Conservation (phyloP, 139 green algal genomes). For the Eudorina sp. region DNA sequence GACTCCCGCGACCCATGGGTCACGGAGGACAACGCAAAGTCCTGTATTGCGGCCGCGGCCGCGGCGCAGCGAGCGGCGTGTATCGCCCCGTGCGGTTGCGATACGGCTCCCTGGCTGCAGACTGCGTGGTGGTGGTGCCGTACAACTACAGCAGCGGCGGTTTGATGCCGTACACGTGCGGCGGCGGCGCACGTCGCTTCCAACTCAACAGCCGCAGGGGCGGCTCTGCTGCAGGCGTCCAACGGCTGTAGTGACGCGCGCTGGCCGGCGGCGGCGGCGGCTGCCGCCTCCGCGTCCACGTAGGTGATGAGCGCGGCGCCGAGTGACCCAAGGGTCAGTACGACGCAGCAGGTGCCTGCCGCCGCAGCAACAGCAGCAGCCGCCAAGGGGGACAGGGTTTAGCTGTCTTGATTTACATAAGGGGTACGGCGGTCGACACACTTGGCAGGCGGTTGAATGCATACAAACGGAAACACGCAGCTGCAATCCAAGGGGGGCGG, state of each 20-base stretch:
- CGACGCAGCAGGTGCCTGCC: slow-evolving; percentile 63
- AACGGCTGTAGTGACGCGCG: background rate
- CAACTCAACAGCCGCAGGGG: background rate
- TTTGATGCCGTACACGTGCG: no score
- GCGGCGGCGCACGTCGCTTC: no score
- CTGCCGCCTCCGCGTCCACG: background rate
- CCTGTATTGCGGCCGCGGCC: background rate
- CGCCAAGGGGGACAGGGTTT: no score
- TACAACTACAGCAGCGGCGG: no score
- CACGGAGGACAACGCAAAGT: background rate
- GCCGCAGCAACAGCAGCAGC: slow-evolving; percentile 13
- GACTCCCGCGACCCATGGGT: background rate
- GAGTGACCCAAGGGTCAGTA: slow-evolving; percentile 69
- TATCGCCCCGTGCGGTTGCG: background rate
- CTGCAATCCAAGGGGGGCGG: no score
- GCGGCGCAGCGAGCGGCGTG: background rate
- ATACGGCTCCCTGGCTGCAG: background rate
- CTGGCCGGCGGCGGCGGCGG: slow-evolving; percentile 1
- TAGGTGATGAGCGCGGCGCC: slow-evolving; percentile 68
- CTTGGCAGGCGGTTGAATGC: no score
- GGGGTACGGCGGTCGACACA: no score
- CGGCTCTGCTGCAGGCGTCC: slow-evolving; percentile 4
- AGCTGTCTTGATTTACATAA: no score
- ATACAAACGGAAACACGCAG: no score
- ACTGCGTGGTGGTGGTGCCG: no score